Base-by-base conservation (phyloP, 208 protist species). In the Trypanosoma congolense region DNA sequence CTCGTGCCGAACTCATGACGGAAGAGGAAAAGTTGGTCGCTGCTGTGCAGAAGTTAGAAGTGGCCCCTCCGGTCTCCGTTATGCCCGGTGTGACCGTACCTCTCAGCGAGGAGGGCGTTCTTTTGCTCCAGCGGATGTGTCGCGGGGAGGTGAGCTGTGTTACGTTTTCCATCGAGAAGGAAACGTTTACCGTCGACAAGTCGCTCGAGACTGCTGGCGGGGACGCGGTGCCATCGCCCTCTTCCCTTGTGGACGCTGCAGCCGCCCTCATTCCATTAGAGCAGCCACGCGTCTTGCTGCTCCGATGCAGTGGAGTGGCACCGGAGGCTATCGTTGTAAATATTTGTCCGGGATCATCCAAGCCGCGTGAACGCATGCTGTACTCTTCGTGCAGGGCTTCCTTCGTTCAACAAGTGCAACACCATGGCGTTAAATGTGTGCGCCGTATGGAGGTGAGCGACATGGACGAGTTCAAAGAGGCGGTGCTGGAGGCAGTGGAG, bases 331-430 rank as follows among this genome's bases (percentile, higher is more conserved):
- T 81, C n/a, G 78, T 93, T 76, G 72, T 81, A 49, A 85, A 90
- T 65, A 57, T 90, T n/a, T 93, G 81, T 60, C 86, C 86, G 0
- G 45, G 44, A 10, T 25, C 66, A 21, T 87, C 72, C 69, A 78
- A 67, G 30, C 75, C 80, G 1, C 66, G 74, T 48, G 73, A 83
- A 53, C 74, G 75, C 61, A 88, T 93, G 70, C 22, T 73, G 47
- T 93, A 93, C 66, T 73, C 86, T 12, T 77, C 82, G 1, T 77
- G 75, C n/a, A 80, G 73, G 41, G 72, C 81, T 0, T 70, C 70
- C 18, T 93, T 93, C 52, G 38, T 86, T n/a, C 42, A 49, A 26
- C 68, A 77, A 55, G 65, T 71, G 25, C 54, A 55, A 21, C 29
- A 62, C 6, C 58, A 83, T 55, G 61, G 71, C 18, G 68, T 87